Evolutionary conservation across 257 asterid species (phyloP), one percentile per base, ranked within the genome.

Genomic region (Verbena officinalis): DNA sequence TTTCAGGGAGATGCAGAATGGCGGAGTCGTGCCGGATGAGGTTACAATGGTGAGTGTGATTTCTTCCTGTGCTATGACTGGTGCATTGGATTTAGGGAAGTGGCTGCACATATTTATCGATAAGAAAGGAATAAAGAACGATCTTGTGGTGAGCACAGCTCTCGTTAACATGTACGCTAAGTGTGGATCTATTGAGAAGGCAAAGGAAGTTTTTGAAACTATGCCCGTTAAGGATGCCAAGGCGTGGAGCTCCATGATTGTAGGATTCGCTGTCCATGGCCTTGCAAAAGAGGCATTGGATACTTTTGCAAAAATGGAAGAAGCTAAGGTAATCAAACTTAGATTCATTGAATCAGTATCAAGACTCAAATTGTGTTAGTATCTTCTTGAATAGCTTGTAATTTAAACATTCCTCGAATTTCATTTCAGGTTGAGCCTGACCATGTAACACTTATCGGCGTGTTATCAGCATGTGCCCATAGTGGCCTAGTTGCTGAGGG

Each of bases 211-310:
- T 17, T 88, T 88, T 9, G 79, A 81, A 53, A 77, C 80, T 1
- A 88, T 88, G 81, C 84, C 83, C 12, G 56, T 78, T 33, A 88
- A 81, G 83, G 96, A 88, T 75, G 76, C 84, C 54, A 85, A 81
- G 80, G 91, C 94, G 22, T 88, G 94, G 96, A 86, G 83, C 83
- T 83, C 96, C 16, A 83, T 88, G 91, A 83, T 88, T 40, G 84
- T 83, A 9, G 94, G 94, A 39, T 74, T 83, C 45, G 86, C 96
- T 24, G 73, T 85, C 3, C 79, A 86, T 38, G 94, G 91, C 59
- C 83, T 73, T 3, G 87, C 83, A 0, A 78, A 70, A 38, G 83
- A 85, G 66, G 94, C 94, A 1, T 75, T 83, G 72, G 73, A 66
- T 40, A 72, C 81, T 65, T 85, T 88, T 45, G 71, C 68, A 14